Evolutionary conservation across 208 protist genomes (phyloP), one percentile per base, ranked within the genome.

Genomic region (Zelonia costaricensis): DNA sequence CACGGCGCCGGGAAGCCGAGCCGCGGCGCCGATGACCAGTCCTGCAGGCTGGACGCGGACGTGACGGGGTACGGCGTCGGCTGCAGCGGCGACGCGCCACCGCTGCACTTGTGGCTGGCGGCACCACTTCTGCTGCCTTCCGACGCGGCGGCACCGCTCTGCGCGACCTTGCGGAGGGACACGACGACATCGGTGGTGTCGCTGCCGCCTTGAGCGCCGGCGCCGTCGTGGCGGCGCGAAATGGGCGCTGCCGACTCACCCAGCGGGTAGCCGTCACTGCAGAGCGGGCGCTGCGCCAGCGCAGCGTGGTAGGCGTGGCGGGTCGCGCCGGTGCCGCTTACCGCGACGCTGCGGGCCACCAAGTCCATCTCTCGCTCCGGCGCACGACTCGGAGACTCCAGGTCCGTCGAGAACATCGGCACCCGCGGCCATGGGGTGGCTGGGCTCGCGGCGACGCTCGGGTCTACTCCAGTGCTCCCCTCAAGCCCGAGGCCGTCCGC

Each of bases 21-120:
- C 13, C 78, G 74, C 28, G 75, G 69, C 28, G 51, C 51, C 8
- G 74, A 74, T 6, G 76, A 81, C 78, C 81, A 91, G 55, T 91
- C 72, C 31, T 63, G 38, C 8, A 62, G 22, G 36, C 84, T 82
- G 47, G 64, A 77, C 8, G 64, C 61, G 5, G 78, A 71, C 9
- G 73, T 80, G 28, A 80, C 67, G 0, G 74, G 62, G 52, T 74
- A 84, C 18, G 73, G 74, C 18, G 59, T 75, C 33, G 77, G 59
- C 28, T 23, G 57, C 46, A 27, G 28, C 7, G 30, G 22, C 30
- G 30, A 30, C 35, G 35, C 28, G 49, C 31, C 33, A 43, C 60
- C 49, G 33, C 33, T 36, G 30, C 28, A 8, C 5, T 12, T 4
- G 33, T 4, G 28, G 49, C 4, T 22, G n/a, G 7, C 4, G 39